Conservation (phyloP, 1,284 basidiomycete species). For the Fomitopsis pinicola region DNA sequence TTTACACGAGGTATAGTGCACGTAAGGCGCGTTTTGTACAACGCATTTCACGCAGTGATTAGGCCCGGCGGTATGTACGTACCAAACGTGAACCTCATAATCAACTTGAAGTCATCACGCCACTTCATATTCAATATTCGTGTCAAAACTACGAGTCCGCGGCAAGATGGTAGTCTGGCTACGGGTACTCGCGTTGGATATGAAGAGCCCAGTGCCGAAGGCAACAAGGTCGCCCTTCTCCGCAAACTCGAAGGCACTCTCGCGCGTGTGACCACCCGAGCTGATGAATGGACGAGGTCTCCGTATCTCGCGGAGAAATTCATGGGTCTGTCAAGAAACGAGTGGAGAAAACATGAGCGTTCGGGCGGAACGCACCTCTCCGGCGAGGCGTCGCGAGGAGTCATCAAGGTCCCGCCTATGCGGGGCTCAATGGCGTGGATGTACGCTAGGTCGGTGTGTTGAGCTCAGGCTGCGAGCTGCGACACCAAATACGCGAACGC, state of each 20-base stretch:
- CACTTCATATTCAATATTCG: too few species aligned
- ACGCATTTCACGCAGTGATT: too few species aligned
- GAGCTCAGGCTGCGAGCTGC: conserved; percentile 25
- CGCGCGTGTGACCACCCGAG: conserved; percentile 33
- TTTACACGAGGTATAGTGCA: too few species aligned
- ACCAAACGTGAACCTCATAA: too few species aligned
- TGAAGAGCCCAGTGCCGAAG: conserved; percentile 47
- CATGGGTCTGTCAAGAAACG: conserved; percentile 21
- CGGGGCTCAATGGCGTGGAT: conserved; percentile 44
- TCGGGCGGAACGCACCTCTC: neutral
- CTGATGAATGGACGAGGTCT: conserved; percentile 27
- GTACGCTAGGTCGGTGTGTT: conserved; percentile 48
- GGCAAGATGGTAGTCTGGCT: too few species aligned
- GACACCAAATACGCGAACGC: conserved; percentile 36
- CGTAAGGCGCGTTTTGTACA: too few species aligned
- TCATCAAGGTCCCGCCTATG: conserved; percentile 9
- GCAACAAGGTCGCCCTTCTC: conserved; percentile 36
- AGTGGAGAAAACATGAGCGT: too few species aligned
- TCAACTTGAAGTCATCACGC: too few species aligned
- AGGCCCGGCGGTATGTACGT: too few species aligned
- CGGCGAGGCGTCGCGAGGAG: conserved; percentile 10
- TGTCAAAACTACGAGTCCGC: too few species aligned
- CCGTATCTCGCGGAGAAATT: conserved; percentile 33
- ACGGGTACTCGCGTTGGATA: conserved; percentile 32
- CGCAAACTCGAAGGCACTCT: conserved; percentile 22